Conservation (phyloP, 306 rosid species). For the Citrullus amarus region DNA sequence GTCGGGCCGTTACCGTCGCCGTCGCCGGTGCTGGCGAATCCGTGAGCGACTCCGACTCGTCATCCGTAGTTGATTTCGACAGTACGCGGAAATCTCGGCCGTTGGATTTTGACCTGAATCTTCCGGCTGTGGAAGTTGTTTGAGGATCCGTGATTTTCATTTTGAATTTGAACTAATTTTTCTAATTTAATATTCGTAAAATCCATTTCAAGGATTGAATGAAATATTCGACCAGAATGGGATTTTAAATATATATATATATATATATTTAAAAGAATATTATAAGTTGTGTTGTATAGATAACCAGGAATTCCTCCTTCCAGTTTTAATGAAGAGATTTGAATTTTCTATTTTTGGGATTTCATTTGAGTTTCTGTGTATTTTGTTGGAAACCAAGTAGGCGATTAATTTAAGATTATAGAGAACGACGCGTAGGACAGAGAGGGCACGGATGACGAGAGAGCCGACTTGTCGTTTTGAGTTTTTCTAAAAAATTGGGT, state of each 20-base stretch:
- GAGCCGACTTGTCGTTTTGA: background rate
- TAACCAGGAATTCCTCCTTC: background rate
- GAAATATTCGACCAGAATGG: background rate
- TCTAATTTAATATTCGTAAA: background rate
- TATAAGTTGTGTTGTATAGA: background rate
- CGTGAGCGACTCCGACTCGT: slow-evolving; percentile 41
- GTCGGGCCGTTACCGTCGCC: background rate
- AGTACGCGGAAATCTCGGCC: slow-evolving; percentile 13
- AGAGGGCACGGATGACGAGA: background rate
- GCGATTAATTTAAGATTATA: background rate
- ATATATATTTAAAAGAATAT: background rate
- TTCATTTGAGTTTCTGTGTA: no score
- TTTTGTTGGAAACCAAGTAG: background rate
- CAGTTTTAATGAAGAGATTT: background rate
- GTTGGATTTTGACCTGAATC: slow-evolving; percentile 65
- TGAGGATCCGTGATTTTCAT: slow-evolving; percentile 11
- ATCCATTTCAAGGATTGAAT: background rate
- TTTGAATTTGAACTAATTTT: background rate
- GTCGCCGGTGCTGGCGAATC: background rate
- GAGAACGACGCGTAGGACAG: background rate
- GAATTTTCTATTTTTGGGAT: background rate
- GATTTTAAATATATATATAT: background rate
- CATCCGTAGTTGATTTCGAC: slow-evolving; percentile 38
- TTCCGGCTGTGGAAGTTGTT: slow-evolving; percentile 52
- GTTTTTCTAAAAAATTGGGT: background rate